Base-by-base conservation (phyloP, 2,329 filamentous ascomycete genomes). In the Bipolaris zeicola region DNA sequence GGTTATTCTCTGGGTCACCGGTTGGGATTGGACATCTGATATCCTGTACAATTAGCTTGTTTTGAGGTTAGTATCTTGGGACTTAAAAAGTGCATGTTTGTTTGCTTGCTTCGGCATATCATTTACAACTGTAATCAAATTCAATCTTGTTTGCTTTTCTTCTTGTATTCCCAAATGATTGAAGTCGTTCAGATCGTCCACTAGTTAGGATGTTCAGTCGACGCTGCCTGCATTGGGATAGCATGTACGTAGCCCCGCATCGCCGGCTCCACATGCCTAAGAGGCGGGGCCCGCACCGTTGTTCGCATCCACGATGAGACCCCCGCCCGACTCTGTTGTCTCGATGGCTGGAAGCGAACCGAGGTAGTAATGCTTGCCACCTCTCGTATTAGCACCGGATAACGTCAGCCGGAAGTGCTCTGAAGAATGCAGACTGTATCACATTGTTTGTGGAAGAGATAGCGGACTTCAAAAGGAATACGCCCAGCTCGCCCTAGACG, bases 21-120 rank as follows among this genome's bases (percentile, higher is more conserved):
- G 43, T 61, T 64, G 24, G 47, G 58, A 65, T 64, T 64, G 61
- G 67, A 58, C 60, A 67, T 69, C 57, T 68, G 64, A 74, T 74
- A 74, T 72, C 71, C 69, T 74, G 71, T 73, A 74, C 67, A 63
- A 74, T 44, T 72, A 73, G 46, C 50, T 58, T 57, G 50, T 52
- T 54, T 51, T 37, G 26, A 11, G 26, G 26, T 36, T 16, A 36
- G 44, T 48, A 16, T 51, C 18, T 13, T 34, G 18, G 36, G 18
- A 18, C 39, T 28, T 22, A 46, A 44, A 44, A 45, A 16, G 33
- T 33, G 48, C 42, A 31, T 20, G 16, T 31, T 13, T 31, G 28
- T 13, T 31, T 28, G 26, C 41, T 42, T 46, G 28, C 1, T 51
- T 24, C 42, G 26, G 20, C n/a, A 3, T 8, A n/a, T 33, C 24